Evolutionary conservation across 75 land plant genomes (phyloP).

Genomic region (Picea glauca): DNA sequence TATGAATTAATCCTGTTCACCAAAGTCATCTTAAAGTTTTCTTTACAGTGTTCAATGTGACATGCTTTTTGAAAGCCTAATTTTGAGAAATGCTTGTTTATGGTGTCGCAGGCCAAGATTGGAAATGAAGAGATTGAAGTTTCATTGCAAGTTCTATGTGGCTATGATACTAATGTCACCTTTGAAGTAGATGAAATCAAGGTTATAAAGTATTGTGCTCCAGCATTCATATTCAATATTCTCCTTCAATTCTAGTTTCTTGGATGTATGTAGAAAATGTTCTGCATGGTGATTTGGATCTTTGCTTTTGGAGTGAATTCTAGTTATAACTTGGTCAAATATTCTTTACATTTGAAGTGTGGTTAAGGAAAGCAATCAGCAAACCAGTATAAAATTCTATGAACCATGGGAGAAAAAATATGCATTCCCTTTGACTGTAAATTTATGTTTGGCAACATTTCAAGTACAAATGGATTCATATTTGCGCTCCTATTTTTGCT

Average conservation of each 20-base stretch:
- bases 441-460: too few relatives aligned
- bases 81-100: not conserved
- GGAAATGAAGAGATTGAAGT: conserved; percentile 16
- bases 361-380: too few relatives aligned
- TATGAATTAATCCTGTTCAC: not conserved
- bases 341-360: too few relatives aligned
- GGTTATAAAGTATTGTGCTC: conserved; percentile 2
- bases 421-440: too few relatives aligned
- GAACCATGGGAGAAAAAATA: too few relatives aligned
- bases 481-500: too few relatives aligned
- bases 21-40: not conserved
- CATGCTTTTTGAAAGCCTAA: not conserved
- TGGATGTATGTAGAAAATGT: too few relatives aligned
- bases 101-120: conserved; percentile 29
- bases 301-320: too few relatives aligned
- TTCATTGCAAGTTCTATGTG: conserved; percentile 38
- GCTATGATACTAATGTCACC: conserved; percentile 26
- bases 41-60: not conserved
- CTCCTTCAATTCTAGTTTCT: too few relatives aligned
- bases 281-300: not conserved
- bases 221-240: not conserved
- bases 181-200: conserved; percentile 27
- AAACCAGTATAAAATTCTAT: too few relatives aligned
- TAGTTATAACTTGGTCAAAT: too few relatives aligned
- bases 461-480: too few relatives aligned